phyloP scores from a whole-genome alignment of 805 yeast genomes.

The Komagataella kurtzmanii region DNA sequence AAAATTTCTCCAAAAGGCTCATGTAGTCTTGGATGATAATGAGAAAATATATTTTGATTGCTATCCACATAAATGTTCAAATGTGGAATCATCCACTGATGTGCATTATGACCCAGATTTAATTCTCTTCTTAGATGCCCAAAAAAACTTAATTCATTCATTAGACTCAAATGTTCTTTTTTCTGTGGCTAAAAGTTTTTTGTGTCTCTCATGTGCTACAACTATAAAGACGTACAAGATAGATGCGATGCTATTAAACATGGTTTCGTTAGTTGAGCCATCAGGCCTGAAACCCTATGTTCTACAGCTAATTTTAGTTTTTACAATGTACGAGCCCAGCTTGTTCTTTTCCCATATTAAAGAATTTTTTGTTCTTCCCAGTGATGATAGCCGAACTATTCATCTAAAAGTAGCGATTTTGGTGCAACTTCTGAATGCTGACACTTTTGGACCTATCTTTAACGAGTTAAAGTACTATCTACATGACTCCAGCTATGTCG shows the following conservation, averaged over 20 bases:
- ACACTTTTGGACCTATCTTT: conserved; percentile 36
- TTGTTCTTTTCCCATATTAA: conserved; percentile 16
- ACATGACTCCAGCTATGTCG: neutral
- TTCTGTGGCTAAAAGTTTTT: conserved; percentile 42
- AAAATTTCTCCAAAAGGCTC: conserved; percentile 43
- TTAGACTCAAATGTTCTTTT: conserved; percentile 48
- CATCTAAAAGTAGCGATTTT: conserved; percentile 42
- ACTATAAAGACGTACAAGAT: conserved; percentile 33
- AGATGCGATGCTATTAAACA: conserved; percentile 35
- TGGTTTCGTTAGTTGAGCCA: conserved; percentile 9
- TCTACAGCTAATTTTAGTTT: neutral
- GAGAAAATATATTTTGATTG: neutral
- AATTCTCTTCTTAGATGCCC: conserved; percentile 32
- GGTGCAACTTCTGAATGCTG: conserved; percentile 39
- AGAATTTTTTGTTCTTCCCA: conserved; percentile 42
- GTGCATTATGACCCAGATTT: conserved; percentile 42
- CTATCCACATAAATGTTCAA: neutral
- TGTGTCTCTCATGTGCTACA: conserved; percentile 44
- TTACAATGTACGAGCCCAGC: neutral
- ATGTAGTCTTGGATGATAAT: conserved; percentile 1
- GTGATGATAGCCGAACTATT: conserved; percentile 33
- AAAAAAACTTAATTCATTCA: conserved; percentile 33
- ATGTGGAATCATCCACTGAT: conserved; percentile 14
- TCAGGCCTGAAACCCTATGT: neutral
- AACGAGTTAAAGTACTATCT: conserved; percentile 52